A percentile compares a stretch with the other conserved stretches of the same genome.
Conservation (phyloP, 148 eudicot species). For the Vaccinium myrtillus region DNA sequence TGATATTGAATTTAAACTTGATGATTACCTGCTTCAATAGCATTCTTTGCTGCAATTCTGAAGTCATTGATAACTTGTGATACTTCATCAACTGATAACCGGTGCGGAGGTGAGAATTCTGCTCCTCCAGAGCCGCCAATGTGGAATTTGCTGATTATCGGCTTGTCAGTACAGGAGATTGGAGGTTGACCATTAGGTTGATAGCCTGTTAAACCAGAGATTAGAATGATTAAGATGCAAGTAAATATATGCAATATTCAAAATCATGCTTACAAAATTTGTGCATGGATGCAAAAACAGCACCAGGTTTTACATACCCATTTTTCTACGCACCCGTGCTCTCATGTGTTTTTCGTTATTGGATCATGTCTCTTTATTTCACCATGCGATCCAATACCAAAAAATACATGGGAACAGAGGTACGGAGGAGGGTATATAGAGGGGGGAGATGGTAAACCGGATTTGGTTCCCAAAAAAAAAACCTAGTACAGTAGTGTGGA, state of each 20-base stretch:
- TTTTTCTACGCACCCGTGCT: not conserved
- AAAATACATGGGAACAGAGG: not conserved
- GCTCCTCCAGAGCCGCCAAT: slow-evolving; percentile 22
- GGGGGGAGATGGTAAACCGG: not conserved
- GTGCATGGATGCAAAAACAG: not conserved
- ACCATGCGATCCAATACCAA: too few relatives aligned
- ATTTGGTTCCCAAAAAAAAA: not conserved
- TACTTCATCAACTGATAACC: slow-evolving; percentile 26
- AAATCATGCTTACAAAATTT: not conserved
- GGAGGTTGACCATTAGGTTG: slow-evolving; percentile 42
- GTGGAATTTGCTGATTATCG: slow-evolving; percentile 15
- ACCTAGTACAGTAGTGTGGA: not conserved
- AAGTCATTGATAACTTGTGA: slow-evolving; percentile 14
- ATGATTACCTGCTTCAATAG: not conserved
- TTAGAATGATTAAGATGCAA: not conserved
- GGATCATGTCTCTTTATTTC: not conserved
- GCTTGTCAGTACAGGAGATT: slow-evolving; percentile 28
- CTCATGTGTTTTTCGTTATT: not conserved
- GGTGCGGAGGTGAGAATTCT: slow-evolving; percentile 33
- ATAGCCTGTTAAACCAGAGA: slow-evolving; percentile 12
- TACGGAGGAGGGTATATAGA: not conserved
- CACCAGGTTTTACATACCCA: not conserved
- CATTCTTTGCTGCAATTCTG: slow-evolving; percentile 1
- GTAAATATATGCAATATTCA: not conserved
- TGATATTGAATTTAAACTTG: not conserved